Evolutionary conservation across 108 stramenopile species (phyloP), one percentile per base, ranked within the genome.

Genomic region (Nitzschia sp.): DNA sequence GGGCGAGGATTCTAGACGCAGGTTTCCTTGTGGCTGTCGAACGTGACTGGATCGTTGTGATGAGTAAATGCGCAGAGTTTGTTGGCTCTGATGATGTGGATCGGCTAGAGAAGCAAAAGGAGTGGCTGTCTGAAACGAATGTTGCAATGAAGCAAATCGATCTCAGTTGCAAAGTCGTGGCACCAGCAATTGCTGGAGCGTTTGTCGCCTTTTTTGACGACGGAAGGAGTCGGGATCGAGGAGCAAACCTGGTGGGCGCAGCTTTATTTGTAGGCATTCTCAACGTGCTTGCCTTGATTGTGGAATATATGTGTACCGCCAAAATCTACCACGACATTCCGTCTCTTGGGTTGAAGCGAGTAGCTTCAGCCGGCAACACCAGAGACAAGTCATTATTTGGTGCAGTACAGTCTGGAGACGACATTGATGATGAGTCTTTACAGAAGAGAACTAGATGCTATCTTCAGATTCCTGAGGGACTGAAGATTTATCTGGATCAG

Each of bases 1-100:
- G 68, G 27, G 87, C 83, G 22, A 45, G 59, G 46, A 33, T 82
- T 22, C 45, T 79, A 21, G 79, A 80, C 64, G 30, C 50, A 26
- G 81, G 78, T 8, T 84, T 88, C 53, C 23, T 77, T 2, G 81
- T 88, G 23, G 79, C 83, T 2, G 41, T 88, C 16, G 87, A 88
- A 67, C 71, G 83, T 41, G 87, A 88, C 62, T 88, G 87, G 87
- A 72, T 85, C 60, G 87, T 88, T 3, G 81, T 75, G 9, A 79
- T 88, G 81, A 80, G 81, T 56, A 32, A 45, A n/a, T 45, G 27
- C 26, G 46, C 45, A 22, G 25, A 38, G 29, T 34, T 56, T 27
- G 54, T 29, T 27, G 41, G 27, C 32, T 21, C 6, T 32, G 50
- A 21, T 31, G 61, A 30, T 4, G 2, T 33, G 1, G 53, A 66